Conservation (phyloP, 2,329 filamentous ascomycete species). For the Polychaeton citri region DNA sequence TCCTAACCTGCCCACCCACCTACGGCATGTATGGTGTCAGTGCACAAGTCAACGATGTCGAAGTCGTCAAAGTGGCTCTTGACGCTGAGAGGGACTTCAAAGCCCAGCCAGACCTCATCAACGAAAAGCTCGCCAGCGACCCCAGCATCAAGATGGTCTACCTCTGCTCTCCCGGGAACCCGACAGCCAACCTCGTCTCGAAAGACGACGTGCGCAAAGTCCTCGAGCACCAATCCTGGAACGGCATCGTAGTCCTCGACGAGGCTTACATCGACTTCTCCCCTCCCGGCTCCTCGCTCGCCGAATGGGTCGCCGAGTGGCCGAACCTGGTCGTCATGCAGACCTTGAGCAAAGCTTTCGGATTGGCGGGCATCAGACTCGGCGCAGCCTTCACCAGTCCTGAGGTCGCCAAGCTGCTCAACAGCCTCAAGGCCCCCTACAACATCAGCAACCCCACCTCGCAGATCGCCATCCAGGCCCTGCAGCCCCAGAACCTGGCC, state of each 20-base stretch:
- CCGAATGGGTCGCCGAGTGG: conserved; percentile 84
- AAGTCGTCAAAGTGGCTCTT: conserved; percentile 74
- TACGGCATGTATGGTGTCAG: conserved; percentile 98
- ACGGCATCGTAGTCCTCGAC: conserved; percentile 83
- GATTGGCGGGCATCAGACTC: conserved; percentile 81
- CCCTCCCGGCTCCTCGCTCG: conserved; percentile 62
- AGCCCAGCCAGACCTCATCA: conserved; percentile 59
- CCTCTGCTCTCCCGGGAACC: conserved; percentile 89
- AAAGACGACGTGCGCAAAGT: conserved; percentile 62
- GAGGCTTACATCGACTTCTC: conserved; percentile 97
- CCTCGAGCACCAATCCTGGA: conserved; percentile 82
- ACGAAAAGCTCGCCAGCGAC: conserved; percentile 48
- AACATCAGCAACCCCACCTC: conserved; percentile 85
- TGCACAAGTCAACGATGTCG: conserved; percentile 85
- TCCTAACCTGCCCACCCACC: conserved; percentile 88
- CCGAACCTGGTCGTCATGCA: conserved; percentile 97
- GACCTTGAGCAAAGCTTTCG: conserved; percentile 95
- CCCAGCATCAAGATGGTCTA: conserved; percentile 74
- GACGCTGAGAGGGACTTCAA: conserved; percentile 58
- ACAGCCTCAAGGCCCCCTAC: conserved; percentile 91
- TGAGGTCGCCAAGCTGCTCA: conserved; percentile 65
- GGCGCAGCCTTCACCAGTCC: conserved; percentile 71
- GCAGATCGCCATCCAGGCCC: conserved; percentile 60
- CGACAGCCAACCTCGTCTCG: conserved; percentile 65
- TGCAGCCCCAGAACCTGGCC: conserved; percentile 52